These are phyloP conservation scores for Phytophthora ohioensis DNA, from an alignment of 352 stramenopile species.

Conservation along the genomic window DNA sequence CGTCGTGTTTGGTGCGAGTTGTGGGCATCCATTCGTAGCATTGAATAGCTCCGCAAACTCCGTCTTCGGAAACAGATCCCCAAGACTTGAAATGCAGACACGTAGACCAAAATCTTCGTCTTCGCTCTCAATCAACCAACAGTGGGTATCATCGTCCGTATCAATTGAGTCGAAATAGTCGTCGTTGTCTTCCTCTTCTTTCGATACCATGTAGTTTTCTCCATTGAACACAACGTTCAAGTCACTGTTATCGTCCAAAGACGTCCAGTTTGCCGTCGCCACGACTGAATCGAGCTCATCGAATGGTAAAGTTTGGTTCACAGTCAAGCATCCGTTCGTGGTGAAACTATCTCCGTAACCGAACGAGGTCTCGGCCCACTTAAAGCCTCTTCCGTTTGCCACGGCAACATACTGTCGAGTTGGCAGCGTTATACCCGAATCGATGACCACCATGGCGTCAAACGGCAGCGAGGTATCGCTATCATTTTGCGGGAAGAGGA, in stretches of 20 bases:
- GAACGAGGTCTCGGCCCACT: slow-evolving; percentile 33
- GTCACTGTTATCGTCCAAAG: slow-evolving; percentile 7
- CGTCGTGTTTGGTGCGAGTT: slow-evolving; percentile 19
- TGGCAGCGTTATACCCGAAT: slow-evolving; percentile 14
- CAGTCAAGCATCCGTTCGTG: slow-evolving; percentile 29
- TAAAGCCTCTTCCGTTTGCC: slow-evolving; percentile 34
- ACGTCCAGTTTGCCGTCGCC: slow-evolving; percentile 29
- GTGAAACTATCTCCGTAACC: slow-evolving; percentile 25
- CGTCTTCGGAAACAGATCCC: slow-evolving; percentile 8
- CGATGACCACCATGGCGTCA: slow-evolving; percentile 24
- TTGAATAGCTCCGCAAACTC: slow-evolving; percentile 30
- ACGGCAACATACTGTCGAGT: slow-evolving; percentile 31
- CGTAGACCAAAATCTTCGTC: slow-evolving; percentile 16
- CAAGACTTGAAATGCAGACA: slow-evolving; percentile 15
- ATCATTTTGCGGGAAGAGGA: slow-evolving; percentile 30
- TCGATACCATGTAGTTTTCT: slow-evolving; percentile 27
- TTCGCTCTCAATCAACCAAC: slow-evolving; percentile 36
- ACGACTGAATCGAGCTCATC: slow-evolving; percentile 26
- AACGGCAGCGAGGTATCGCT: slow-evolving; percentile 22
- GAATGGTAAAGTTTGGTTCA: slow-evolving; percentile 7
- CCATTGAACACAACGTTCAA: slow-evolving; percentile 26
- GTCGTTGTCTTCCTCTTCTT: slow-evolving; percentile 11
- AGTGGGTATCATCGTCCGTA: not conserved
- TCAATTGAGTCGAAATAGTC: slow-evolving; percentile 5
- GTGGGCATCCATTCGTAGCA: slow-evolving; percentile 21